Conservation (phyloP, 2,329 filamentous ascomycete genomes). For the Aspergillus uvarum region DNA sequence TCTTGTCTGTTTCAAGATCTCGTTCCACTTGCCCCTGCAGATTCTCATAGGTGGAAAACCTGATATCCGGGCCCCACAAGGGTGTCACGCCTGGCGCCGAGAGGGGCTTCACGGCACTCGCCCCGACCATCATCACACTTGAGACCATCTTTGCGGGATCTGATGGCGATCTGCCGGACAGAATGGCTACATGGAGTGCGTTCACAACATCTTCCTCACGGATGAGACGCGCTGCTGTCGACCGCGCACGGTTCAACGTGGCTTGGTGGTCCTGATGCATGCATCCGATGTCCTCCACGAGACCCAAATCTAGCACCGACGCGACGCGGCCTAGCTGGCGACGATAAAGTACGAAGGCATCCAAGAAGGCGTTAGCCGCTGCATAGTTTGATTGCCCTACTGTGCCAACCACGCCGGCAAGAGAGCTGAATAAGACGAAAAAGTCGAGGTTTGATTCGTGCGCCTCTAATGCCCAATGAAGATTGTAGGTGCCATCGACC, state of each 20-base stretch:
- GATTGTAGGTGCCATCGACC: neutral
- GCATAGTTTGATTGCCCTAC: conserved; percentile 21
- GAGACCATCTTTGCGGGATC: too few relatives aligned
- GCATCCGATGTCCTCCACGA: conserved; percentile 29
- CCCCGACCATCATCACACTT: too few relatives aligned
- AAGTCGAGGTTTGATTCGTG: neutral
- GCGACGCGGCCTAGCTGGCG: conserved; percentile 21
- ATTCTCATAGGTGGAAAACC: too few relatives aligned
- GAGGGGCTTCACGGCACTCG: too few relatives aligned
- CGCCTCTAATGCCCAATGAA: neutral
- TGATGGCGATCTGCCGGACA: too few relatives aligned
- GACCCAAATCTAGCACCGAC: conserved; percentile 26
- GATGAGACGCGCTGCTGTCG: too few relatives aligned
- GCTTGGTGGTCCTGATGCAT: neutral
- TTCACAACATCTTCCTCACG: too few relatives aligned
- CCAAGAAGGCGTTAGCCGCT: conserved; percentile 35
- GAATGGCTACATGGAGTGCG: too few relatives aligned
- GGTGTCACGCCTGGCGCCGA: too few relatives aligned
- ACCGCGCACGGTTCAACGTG: neutral
- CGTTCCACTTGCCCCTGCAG: too few relatives aligned
- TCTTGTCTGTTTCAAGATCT: too few relatives aligned
- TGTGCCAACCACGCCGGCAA: neutral
- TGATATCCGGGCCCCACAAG: too few relatives aligned
- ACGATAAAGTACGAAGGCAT: conserved; percentile 30
- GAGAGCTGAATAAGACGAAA: neutral